Evolutionary conservation across 1,284 basidiomycete species (phyloP).

Genomic region (Schizophyllum commune): DNA sequence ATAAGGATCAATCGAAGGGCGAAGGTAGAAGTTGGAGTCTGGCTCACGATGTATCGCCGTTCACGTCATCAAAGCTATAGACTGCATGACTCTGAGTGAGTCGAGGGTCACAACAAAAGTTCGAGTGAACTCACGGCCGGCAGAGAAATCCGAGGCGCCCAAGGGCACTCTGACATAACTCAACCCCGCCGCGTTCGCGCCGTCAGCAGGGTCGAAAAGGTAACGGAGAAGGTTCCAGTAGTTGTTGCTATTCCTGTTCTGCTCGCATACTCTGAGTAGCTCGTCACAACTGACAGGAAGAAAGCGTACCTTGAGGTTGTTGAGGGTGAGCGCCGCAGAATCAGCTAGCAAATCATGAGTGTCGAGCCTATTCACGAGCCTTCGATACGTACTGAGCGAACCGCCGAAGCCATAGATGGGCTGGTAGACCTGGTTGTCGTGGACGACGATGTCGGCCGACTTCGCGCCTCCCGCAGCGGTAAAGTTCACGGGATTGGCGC

Average conservation of each 20-base stretch:
- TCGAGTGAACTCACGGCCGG: conserved; percentile 19
- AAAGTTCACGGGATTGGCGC: conserved; percentile 47
- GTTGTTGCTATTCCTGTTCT: conserved; percentile 20
- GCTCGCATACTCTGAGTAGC: not conserved
- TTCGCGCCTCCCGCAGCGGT: conserved; percentile 34
- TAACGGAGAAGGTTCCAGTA: conserved; percentile 38
- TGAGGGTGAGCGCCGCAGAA: conserved; percentile 40
- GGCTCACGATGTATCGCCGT: conserved; percentile 33
- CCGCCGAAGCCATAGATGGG: conserved; percentile 43
- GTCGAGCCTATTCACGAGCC: not conserved
- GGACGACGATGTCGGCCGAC: conserved; percentile 39
- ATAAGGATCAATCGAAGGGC: no score
- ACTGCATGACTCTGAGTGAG: conserved; percentile 21
- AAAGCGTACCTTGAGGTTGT: conserved; percentile 37
- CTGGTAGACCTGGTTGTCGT: conserved; percentile 36
- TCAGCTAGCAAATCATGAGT: conserved; percentile 29
- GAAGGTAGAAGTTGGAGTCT: no score
- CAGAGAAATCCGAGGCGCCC: conserved; percentile 51
- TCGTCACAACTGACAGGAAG: not conserved
- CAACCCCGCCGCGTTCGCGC: conserved; percentile 40
- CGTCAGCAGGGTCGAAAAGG: conserved; percentile 39
- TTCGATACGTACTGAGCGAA: conserved; percentile 31
- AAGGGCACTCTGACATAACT: conserved; percentile 43
- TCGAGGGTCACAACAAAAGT: no score
- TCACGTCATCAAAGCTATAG: conserved; percentile 41